Evolutionary conservation across 2,329 filamentous ascomycete species (phyloP).

Genomic region (Paecilomyces sp.): DNA sequence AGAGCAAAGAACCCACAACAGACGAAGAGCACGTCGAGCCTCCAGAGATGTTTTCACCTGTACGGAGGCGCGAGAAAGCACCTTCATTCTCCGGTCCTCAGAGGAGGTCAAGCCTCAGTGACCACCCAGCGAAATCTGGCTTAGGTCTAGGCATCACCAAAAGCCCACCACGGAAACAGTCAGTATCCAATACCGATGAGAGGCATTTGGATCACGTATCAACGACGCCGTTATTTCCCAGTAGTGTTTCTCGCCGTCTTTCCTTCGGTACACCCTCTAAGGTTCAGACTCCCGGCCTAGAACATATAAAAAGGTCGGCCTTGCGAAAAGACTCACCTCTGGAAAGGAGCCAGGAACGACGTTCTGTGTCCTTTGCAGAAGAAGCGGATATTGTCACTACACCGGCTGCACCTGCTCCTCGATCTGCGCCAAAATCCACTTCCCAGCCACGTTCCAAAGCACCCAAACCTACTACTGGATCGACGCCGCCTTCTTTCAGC

Average conservation of each 20-base stretch:
- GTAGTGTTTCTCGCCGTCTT: conserved; percentile 4
- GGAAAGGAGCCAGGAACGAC: conserved; percentile 8
- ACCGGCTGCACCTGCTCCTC: conserved; percentile 6
- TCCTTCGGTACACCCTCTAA: conserved; percentile 9
- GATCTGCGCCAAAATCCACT: conserved; percentile 1
- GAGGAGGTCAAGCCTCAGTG: conserved; percentile 10
- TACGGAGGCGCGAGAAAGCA: conserved; percentile 6
- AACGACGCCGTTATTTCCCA: conserved; percentile 4
- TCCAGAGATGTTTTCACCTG: conserved; percentile 8
- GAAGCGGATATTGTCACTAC: conserved; percentile 9
- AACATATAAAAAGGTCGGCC: conserved; percentile 14
- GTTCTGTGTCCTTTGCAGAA: conserved; percentile 21
- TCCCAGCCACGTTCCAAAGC: conserved; percentile 2
- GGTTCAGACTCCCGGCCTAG: conserved; percentile 7
- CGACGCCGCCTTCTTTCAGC: neutral
- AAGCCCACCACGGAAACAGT: conserved; percentile 16
- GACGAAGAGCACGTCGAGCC: neutral
- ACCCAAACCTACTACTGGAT: neutral
- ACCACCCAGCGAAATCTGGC: conserved; percentile 7
- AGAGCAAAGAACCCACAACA: neutral
- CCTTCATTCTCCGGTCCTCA: conserved; percentile 14
- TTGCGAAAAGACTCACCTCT: conserved; percentile 16
- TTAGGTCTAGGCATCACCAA: conserved; percentile 21
- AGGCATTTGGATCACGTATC: neutral
- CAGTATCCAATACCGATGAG: neutral